Evolutionary conservation across 2,329 filamentous ascomycete genomes (phyloP), one percentile per base, ranked within the genome.

Genomic region (Fonsecaea pedrosoi): DNA sequence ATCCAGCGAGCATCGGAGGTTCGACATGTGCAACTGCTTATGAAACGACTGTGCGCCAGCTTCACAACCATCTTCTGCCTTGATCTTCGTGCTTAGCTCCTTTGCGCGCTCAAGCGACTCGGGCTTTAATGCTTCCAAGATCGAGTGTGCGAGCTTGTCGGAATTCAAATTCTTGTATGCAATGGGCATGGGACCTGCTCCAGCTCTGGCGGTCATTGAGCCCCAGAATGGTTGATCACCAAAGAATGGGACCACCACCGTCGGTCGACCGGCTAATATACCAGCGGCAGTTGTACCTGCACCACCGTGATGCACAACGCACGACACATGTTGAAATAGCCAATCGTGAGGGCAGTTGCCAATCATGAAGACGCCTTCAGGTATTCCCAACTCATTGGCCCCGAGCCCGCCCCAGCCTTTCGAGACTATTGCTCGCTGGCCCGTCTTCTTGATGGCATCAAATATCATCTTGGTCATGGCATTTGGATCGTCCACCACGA

Each of bases 351-450:
- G 92, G 54, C 89, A 88, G 73, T 94, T 95, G 10, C 91, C 92
- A 42, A 96, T 83, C 87, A 96, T 92, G 75, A 91, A 92, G 1
- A 96, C 87, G 3, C 88, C 87, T 2, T 92, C 87, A 0, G 92
- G 92, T n/a, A 92, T 78, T 0, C 85, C 85, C 3, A 90, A 76
- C 37, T 87, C 82, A 72, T 92, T 90, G 0, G 87, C 90, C 35
- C 92, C 92, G 7, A 96, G 82, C 0, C 92, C 92, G 57, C 92
- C 92, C 93, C 92, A 96, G 15, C 92, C 93, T 74, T 94, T 93
- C 0, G 92, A 94, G 0, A 96, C 89, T 0, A 96, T 80, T 1
- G 92, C 92, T 64, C 92, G 84, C n/a, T 91, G 85, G 0, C 90
- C 90, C 0, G 89, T 84, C 9, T 84, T 82, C 60, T 83, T 80